phyloP scores from a whole-genome alignment of 148 eudicot genomes.

The Fagopyrum homotropicum region DNA sequence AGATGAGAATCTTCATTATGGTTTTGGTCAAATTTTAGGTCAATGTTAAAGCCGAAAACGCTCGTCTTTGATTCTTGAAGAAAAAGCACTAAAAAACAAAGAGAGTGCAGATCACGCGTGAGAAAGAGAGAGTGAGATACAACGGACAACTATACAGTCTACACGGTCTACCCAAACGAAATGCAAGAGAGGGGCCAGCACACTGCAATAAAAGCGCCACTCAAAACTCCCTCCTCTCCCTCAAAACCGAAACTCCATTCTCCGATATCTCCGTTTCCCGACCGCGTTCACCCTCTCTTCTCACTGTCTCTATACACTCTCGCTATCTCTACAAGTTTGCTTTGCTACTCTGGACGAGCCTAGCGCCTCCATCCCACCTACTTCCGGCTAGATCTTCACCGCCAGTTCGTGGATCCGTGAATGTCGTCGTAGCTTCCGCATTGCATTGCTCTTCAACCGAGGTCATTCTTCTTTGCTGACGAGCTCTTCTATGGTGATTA shows the following conservation, averaged over 20 bases:
- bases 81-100: neutral
- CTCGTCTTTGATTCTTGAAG: too few species aligned
- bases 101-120: neutral
- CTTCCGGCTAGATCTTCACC: conserved; percentile 1
- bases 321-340: neutral
- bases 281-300: neutral
- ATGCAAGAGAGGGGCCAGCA: neutral
- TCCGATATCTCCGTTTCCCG: conserved; percentile 7
- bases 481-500: neutral
- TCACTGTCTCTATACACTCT: neutral
- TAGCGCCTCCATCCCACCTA: neutral
- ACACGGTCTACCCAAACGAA: neutral
- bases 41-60: too few species aligned
- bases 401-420: neutral
- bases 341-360: conserved; percentile 1
- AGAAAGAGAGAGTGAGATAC: neutral
- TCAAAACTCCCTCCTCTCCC: conserved; percentile 13
- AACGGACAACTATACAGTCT: neutral
- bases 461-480: neutral
- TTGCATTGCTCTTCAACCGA: conserved; percentile 2
- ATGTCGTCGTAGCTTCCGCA: neutral
- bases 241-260: conserved; percentile 4
- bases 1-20: too few species aligned
- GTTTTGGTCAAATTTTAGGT: too few species aligned
- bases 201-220: conserved; percentile 12